Conservation (phyloP, 2,329 filamentous ascomycete species). For the Penicillium sp. region DNA sequence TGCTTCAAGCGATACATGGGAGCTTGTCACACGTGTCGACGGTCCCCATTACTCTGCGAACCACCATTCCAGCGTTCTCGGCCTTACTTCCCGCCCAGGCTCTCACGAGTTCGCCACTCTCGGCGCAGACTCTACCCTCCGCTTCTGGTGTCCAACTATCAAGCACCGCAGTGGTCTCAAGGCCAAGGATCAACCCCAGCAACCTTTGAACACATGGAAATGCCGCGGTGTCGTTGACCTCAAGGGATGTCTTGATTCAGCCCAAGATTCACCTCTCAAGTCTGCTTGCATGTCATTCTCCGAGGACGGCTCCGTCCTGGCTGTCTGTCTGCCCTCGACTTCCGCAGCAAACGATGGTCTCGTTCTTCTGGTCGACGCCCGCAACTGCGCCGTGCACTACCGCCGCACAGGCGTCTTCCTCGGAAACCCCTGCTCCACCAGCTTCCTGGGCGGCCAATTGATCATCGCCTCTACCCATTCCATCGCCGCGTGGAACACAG, state of each 20-base stretch:
- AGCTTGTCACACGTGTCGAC: conserved; percentile 80
- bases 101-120: conserved; percentile 77
- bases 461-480: conserved; percentile 74
- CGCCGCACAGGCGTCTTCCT: conserved; percentile 69
- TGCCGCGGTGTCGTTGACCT: conserved; percentile 60
- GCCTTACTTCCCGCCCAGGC: conserved; percentile 69
- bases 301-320: conserved; percentile 80
- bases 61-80: conserved; percentile 63
- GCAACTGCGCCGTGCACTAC: conserved; percentile 65
- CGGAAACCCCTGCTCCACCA: conserved; percentile 66
- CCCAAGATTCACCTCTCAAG: conserved; percentile 36
- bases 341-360: conserved; percentile 57
- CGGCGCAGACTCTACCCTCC: conserved; percentile 75
- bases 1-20: conserved; percentile 60
- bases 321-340: conserved; percentile 52
- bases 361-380: conserved; percentile 75
- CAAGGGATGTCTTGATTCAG: conserved; percentile 37
- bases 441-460: conserved; percentile 71
- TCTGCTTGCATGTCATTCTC: conserved; percentile 75
- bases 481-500: conserved; percentile 75
- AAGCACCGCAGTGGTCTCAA: conserved; percentile 69
- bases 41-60: conserved; percentile 69
- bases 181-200: conserved; percentile 46
- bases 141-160: conserved; percentile 77
- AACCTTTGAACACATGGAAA: conserved; percentile 71